These are phyloP conservation scores for Acarospora socialis DNA, from an alignment of 2,329 filamentous ascomycete species.

Conservation along the genomic window DNA sequence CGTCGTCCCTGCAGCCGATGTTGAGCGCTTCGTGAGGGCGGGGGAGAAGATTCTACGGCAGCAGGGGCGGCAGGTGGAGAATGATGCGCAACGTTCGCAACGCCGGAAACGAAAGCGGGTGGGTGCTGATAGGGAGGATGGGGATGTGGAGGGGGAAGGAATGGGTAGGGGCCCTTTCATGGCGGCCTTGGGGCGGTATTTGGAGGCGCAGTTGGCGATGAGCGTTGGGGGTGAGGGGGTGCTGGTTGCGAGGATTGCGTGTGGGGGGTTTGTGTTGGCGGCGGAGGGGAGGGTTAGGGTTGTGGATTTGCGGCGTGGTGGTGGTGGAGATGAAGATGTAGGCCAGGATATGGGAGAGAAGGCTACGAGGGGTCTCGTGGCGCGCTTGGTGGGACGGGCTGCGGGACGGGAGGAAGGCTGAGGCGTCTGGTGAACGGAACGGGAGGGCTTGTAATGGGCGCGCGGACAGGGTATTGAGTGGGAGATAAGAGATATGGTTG, in stretches of 20 bases:
- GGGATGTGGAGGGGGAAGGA: slow-evolving; percentile 2
- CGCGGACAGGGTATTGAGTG: too few relatives aligned
- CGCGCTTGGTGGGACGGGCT: background rate
- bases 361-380: background rate
- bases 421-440: too few relatives aligned
- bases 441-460: too few relatives aligned
- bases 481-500: too few relatives aligned
- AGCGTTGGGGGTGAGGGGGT: slow-evolving; percentile 5
- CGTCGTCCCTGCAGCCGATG: slow-evolving; percentile 21
- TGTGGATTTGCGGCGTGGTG: background rate
- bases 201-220: slow-evolving; percentile 9
- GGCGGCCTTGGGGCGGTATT: slow-evolving; percentile 9
- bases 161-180: slow-evolving; percentile 9
- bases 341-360: background rate
- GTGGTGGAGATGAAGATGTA: background rate
- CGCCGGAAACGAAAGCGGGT: slow-evolving; percentile 10
- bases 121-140: slow-evolving; percentile 3
- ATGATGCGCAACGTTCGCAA: too few relatives aligned
- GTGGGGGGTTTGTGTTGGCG: slow-evolving; percentile 13
- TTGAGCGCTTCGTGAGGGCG: too few relatives aligned
- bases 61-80: too few relatives aligned
- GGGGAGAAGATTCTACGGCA: too few relatives aligned
- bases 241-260: slow-evolving; percentile 11
- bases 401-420: background rate
- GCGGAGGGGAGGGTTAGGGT: slow-evolving; percentile 3